Conservation (phyloP, 768 basidiomycete species). For the Boletus reticulatus region DNA sequence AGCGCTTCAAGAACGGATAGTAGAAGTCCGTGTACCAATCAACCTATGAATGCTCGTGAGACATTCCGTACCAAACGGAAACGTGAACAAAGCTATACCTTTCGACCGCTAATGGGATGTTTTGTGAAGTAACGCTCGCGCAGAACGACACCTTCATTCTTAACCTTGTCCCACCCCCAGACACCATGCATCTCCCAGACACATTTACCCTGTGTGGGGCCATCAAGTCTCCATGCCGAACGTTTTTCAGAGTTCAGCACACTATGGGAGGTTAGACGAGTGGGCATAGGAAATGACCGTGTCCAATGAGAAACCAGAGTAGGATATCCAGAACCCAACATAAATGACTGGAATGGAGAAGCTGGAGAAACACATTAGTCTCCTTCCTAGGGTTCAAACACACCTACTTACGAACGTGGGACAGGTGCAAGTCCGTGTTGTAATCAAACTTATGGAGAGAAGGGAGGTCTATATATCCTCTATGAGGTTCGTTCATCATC, state of each 20-base stretch:
- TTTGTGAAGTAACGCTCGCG: conserved; percentile 82
- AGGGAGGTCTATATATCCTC: conserved; percentile 82
- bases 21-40: conserved; percentile 90
- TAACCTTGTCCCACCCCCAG: conserved; percentile 81
- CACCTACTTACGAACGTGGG: conserved; percentile 61
- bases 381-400: not conserved
- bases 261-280: conserved; percentile 54
- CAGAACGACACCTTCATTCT: conserved; percentile 68
- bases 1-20: conserved; percentile 69
- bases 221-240: conserved; percentile 71
- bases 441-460: conserved; percentile 89
- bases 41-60: conserved; percentile 41
- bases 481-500: conserved; percentile 95
- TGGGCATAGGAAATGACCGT: conserved; percentile 88
- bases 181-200: conserved; percentile 92
- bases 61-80: not conserved
- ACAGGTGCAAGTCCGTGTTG: conserved; percentile 90
- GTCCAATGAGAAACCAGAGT: conserved; percentile 77
- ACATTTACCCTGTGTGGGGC: conserved; percentile 71
- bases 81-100: conserved; percentile 39
- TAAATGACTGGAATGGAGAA: conserved; percentile 84
- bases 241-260: conserved; percentile 58
- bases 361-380: conserved; percentile 40
- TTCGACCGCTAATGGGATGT: conserved; percentile 60
- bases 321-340: conserved; percentile 87